These are phyloP conservation scores for Gossypium sturtianum DNA, from an alignment of 345 rosid species.

Conservation along the genomic window DNA sequence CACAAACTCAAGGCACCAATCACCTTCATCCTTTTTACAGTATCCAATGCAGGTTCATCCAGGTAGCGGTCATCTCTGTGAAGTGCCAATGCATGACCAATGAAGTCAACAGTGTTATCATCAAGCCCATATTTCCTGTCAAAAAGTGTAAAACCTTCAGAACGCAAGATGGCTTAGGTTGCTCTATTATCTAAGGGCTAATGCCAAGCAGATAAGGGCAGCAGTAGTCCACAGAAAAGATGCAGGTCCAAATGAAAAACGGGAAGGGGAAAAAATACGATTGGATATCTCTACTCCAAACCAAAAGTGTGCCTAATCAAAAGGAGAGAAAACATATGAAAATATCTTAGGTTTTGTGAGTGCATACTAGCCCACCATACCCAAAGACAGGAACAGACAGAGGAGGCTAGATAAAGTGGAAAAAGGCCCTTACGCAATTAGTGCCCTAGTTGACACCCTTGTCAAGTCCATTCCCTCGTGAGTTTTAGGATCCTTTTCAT, in stretches of 20 bases:
- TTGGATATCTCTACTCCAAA: not conserved
- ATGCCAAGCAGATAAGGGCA: not conserved
- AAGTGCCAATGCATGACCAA: conserved; percentile 95
- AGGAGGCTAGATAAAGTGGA: not conserved
- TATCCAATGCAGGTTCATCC: conserved; percentile 84
- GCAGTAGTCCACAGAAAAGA: not conserved
- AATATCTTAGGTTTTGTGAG: not conserved
- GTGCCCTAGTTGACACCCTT: conserved; percentile 68
- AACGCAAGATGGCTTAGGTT: not conserved
- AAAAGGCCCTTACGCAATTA: conserved; percentile 62
- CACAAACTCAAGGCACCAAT: not conserved
- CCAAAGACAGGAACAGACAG: not conserved
- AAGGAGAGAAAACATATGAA: not conserved
- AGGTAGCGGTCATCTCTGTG: conserved; percentile 83
- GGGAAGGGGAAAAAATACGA: not conserved
- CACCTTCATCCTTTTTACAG: conserved; percentile 97
- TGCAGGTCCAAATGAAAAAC: not conserved
- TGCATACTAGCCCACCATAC: not conserved
- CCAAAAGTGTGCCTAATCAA: not conserved
- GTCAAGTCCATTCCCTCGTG: conserved; percentile 95
- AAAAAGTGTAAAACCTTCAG: conserved; percentile 3
- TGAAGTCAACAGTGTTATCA: conserved; percentile 83
- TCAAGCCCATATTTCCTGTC: conserved; percentile 85
- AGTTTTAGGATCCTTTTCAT: conserved; percentile 78
- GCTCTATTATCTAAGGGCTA: not conserved